Conservation (phyloP, 306 rosid genomes). For the Begonia masoniana region DNA sequence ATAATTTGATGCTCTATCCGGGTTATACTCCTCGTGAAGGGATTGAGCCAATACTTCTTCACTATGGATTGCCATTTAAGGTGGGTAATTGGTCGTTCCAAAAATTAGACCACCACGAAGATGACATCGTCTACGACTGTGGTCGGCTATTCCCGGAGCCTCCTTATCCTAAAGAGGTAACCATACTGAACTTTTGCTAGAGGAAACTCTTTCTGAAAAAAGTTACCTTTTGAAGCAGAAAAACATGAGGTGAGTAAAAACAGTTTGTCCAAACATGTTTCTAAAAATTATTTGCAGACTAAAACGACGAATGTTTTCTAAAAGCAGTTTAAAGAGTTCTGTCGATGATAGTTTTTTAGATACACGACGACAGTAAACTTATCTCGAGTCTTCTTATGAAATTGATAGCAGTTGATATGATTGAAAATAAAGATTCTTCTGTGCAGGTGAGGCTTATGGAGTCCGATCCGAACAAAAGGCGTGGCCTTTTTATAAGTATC, state of each 20-base stretch:
- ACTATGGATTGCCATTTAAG: slow-evolving; percentile 74
- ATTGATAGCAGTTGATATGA: background rate
- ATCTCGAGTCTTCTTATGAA: too few species aligned
- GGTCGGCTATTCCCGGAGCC: slow-evolving; percentile 82
- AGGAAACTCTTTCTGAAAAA: background rate
- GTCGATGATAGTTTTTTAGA: too few species aligned
- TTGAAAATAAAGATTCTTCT: slow-evolving; percentile 7
- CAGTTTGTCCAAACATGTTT: too few species aligned
- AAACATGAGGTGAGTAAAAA: too few species aligned
- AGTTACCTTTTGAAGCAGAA: too few species aligned
- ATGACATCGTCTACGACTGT: slow-evolving; percentile 68
- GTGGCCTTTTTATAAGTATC: slow-evolving; percentile 44
- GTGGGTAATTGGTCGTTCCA: slow-evolving; percentile 94
- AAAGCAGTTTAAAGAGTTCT: too few species aligned
- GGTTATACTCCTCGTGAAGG: slow-evolving; percentile 76
- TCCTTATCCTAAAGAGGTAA: slow-evolving; percentile 92
- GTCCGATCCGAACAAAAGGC: slow-evolving; percentile 42
- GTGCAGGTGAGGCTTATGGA: slow-evolving; percentile 60
- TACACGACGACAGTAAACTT: too few species aligned
- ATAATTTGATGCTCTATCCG: slow-evolving; percentile 93
- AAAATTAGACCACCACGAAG: slow-evolving; percentile 74
- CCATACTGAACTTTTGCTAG: background rate
- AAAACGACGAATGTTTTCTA: too few species aligned
- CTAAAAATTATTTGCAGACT: too few species aligned
- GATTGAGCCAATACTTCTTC: slow-evolving; percentile 83